Base-by-base conservation (phyloP, 2,329 filamentous ascomycete genomes). In the Cercospora sp. region DNA sequence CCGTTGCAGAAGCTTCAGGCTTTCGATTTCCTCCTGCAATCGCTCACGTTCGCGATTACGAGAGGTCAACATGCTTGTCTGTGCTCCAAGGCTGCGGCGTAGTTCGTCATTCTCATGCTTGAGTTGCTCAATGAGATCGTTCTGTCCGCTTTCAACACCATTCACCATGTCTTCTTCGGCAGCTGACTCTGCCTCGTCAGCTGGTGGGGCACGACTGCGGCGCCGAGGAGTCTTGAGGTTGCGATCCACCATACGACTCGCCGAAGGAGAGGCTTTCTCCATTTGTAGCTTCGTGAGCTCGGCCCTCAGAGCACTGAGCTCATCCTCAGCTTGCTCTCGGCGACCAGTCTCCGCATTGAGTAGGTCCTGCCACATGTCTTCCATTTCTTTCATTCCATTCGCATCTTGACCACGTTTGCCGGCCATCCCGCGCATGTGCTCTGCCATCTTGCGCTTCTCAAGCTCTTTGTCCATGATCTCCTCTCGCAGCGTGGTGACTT, bases 31-130 rank as follows among this genome's bases (percentile, higher is more conserved):
- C 77, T 97, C 93, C 79, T 98, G 97, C 8, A 99, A 85, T 5
- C 93, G 89, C 78, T 98, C 94, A 77, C 97, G 96, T 78, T 99
- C 95, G 28, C 93, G 91, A 76, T 97, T 97, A 26, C 95, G 88
- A 40, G 95, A 98, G 1, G 94, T 97, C 37, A 99, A 86, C 93
- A 99, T 98, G 0, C 94, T 97, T 0, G 94, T 97, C 79, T 99
- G 95, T 2, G 95, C 95, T 69, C 94, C 93, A 32, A 98, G 91
- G 79, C 98, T 94, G 64, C 94, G 91, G 63, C 94, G 89, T 34
- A 99, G 81, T 78, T 97, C 94, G 2, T 93, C 92, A 75, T 97
- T 98, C 76, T 98, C 94, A 77, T 94, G 93, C 62, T 92, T 90
- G 30, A 98, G 82, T 73, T 96, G 90, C 70, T 97, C 93, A n/a